Conservation (phyloP, 2,329 filamentous ascomycete species). For the Didymella glomerata region DNA sequence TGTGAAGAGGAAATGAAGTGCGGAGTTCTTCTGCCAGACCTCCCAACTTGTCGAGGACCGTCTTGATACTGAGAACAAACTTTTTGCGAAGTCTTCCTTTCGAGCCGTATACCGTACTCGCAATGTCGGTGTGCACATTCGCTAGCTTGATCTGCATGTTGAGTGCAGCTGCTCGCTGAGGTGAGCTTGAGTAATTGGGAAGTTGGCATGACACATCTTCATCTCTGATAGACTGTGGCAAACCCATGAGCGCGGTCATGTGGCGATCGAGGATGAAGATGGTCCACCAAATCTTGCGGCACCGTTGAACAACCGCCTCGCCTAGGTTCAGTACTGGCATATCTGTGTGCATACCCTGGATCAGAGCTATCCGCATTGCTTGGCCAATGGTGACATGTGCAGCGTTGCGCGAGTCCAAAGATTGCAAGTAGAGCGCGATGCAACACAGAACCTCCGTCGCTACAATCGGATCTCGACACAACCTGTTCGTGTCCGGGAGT, state of each 20-base stretch:
- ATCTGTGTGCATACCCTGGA: conserved; percentile 62
- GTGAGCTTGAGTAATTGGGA: conserved; percentile 54
- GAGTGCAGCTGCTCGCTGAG: conserved; percentile 53
- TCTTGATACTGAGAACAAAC: conserved; percentile 50
- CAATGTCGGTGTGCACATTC: conserved; percentile 56
- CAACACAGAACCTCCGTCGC: conserved; percentile 62
- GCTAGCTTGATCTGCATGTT: conserved; percentile 59
- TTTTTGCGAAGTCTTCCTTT: conserved; percentile 58
- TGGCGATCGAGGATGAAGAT: conserved; percentile 63
- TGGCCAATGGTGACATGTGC: conserved; percentile 61
- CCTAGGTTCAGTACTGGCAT: conserved; percentile 58
- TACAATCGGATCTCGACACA: conserved; percentile 56
- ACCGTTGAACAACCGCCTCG: conserved; percentile 55
- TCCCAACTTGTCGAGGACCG: conserved; percentile 52
- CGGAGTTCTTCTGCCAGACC: conserved; percentile 53
- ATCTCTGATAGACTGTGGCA: conserved; percentile 60
- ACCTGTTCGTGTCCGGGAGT: conserved; percentile 58
- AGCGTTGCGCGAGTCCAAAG: conserved; percentile 57
- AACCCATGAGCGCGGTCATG: conserved; percentile 63
- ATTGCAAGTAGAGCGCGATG: conserved; percentile 63
- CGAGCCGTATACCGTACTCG: conserved; percentile 56
- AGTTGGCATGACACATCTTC: conserved; percentile 61
- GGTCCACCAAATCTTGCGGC: conserved; percentile 64
- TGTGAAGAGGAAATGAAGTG: conserved; percentile 49
- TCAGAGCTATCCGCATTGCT: conserved; percentile 60